Base-by-base conservation (phyloP, 2,329 filamentous ascomycete species). In the Escovopsis sp. region DNA sequence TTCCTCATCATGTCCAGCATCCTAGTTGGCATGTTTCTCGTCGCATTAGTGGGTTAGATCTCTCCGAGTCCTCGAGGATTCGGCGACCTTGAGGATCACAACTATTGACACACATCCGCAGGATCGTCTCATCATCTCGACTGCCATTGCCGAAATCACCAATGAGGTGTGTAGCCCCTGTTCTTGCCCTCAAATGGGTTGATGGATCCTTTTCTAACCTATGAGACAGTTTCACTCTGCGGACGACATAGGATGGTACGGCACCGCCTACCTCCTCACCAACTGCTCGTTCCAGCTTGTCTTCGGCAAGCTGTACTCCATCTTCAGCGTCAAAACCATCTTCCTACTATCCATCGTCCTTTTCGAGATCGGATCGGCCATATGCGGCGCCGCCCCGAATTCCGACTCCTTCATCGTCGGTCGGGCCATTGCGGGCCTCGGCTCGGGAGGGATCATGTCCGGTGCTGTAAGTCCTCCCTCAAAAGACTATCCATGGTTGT, bases 241-340 rank as follows among this genome's bases (percentile, higher is more conserved):
- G 1, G 48, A 52, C 14, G 60, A 66, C 38, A 54, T 66, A 10
- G 59, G 57, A 31, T 65, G 45, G 46, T 52, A 54, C 34, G 48
- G 43, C 26, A 44, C 46, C 16, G 43, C 48, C 15, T 53, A 51
- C 27, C 38, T 46, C 18, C 43, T 53, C 34, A 50, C 49, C 12
- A 37, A 42, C 18, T 46, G 46, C 21, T 48, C 46, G 5, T 44
- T 45, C 16, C 46, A 51, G 19, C 44, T 46, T 4, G 42, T 43
- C 14, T 51, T 43, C 19, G 52, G 52, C 3, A 43, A 43, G 2
- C 37, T 54, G 3, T 55, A 49, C 36, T 48, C 45, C 16, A 43
- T 51, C 27, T 54, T 50, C 37, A 45, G 43, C 2, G 42, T 45
- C 16, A 54, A 54, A n/a, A 28, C 40, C 21, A 41, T 43, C 2